Base-by-base conservation (phyloP, 371 early-diverging fungal species). In the Lichtheimia hyalospora region DNA sequence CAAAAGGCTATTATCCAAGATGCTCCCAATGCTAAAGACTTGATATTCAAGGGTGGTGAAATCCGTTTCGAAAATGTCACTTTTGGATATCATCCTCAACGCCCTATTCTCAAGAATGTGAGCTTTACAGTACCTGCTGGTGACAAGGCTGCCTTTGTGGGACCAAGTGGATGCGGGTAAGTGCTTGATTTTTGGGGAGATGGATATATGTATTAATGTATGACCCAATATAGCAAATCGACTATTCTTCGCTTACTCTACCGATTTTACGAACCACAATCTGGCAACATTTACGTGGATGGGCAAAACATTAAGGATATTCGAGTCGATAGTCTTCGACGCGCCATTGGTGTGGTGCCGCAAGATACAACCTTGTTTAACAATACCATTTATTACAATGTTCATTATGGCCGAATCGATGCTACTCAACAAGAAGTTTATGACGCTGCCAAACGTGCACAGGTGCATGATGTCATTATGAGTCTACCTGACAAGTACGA, bases 111-210 rank as follows among this genome's bases (percentile, higher is more conserved):
- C 54, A 77, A 87, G 53, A 82, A 83, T 54, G 77, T 97, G 41
- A 85, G 80, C 63, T 91, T 98, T 65, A 84, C 80, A 23, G 87
- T 99, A 12, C 90, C 91, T n/a, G 82, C 89, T 0, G 97, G 98
- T 15, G 79, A 84, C 20, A 92, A 89, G 52, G 89, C 95, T 12
- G 99, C 97, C 0, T 86, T 99, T 73, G 97, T 98, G 1, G 99
- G 99, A 0, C 94, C 96, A 8, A 91, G 90, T 74, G 99, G 99
- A 16, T 94, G 96, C 65, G 98, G 91, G 82, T 79, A 72, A 69
- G 54, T 56, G 39, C 6, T 27, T 43, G 24, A 25, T 25, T 25
- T 25, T 25, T 39, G 7, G 18, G 7, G n/a, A 23, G 20, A 15
- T 61, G 16, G 23, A 20, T 5, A 28, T 8, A 5, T 18, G 12